Base-by-base conservation (phyloP, 2,329 filamentous ascomycete species). In the Dactylellina sp. region DNA sequence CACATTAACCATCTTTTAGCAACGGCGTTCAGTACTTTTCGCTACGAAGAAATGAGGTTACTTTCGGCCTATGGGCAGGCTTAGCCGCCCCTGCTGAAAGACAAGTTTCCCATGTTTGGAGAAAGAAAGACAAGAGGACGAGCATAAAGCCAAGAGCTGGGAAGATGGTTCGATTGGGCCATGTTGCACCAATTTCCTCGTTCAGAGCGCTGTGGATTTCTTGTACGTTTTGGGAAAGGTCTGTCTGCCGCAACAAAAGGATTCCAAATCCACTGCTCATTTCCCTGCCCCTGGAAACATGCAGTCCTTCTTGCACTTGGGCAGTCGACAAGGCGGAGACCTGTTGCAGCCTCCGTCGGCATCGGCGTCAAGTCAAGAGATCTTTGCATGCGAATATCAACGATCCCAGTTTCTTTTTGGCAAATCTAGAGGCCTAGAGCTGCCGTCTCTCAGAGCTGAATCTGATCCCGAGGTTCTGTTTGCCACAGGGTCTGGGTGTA, bases 181-280 rank as follows among this genome's bases (percentile, higher is more conserved):
- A 37, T 39, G 52, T 52, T 46, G 35, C 46, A 28, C 42, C 56
- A 70, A 70, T 70, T 72, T 65, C 68, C 68, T 61, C 64, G 28
- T 72, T 7, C 53, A 56, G 68, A 11, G 25, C 35, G 35, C 9
- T 28, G 24, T 65, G 68, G 68, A 72, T 65, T 60, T 28, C 44
- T 72, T 72, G 68, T 16, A 63, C 60, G 39, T 18, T 72, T 72
- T 39, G 12, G 68, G 66, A 55, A 72, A 64, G 18, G 60, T 35
- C 44, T 44, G 39, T 55, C 12, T 16, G 37, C 42, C 35, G 16
- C 16, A 59, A 22, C 18, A 56, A 40, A 53, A 60, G 37, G 53
- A 72, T 72, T 72, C 68, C 68, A 72, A 72, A 72, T 72, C 60
- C n/a, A 72, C 40, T 14, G 14, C 11, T 44, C 24, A 44, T 71